Percentiles rank a stretch among this genome's conserved stretches.
phyloP scores from a whole-genome alignment of 305 asterid species.

The Striga hermonthica region DNA sequence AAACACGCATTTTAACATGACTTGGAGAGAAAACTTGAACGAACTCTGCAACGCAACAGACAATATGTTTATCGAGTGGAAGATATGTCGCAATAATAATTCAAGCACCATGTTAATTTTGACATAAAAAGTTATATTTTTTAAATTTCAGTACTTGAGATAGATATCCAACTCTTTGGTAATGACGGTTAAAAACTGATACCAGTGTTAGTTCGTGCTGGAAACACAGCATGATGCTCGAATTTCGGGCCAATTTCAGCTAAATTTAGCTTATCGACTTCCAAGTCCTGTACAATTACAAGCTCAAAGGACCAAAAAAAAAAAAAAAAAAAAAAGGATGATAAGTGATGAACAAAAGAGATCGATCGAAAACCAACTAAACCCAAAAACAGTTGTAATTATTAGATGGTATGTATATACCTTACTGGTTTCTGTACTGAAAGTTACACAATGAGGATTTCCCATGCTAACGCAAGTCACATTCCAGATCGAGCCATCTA shows the following conservation, averaged over 20 bases:
- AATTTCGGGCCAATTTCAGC: constrained; percentile 83
- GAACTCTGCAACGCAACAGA: constrained; percentile 51
- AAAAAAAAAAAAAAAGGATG: too few species aligned
- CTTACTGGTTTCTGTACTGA: constrained; percentile 50
- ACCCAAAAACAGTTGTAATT: constrained; percentile 2
- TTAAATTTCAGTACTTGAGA: background rate
- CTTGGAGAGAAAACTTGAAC: constrained; percentile 67
- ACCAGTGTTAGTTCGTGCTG: constrained; percentile 89
- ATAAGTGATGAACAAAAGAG: constrained; percentile 2
- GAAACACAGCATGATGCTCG: constrained; percentile 66
- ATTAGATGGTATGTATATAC: constrained; percentile 28
- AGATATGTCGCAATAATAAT: background rate
- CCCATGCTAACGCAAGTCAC: constrained; percentile 92
- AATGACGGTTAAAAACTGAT: background rate
- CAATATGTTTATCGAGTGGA: background rate
- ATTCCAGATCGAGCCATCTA: constrained; percentile 63
- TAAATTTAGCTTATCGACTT: constrained; percentile 61
- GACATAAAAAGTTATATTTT: background rate
- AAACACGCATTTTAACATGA: constrained; percentile 84
- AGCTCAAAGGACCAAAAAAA: constrained; percentile 2
- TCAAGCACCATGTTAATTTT: background rate
- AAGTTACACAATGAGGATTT: constrained; percentile 79
- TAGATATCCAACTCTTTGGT: background rate
- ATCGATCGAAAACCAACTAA: background rate
- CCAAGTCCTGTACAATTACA: constrained; percentile 45